Evolutionary conservation across 78 protist species (phyloP).

Genomic region (Dictyostelium citrinum): DNA sequence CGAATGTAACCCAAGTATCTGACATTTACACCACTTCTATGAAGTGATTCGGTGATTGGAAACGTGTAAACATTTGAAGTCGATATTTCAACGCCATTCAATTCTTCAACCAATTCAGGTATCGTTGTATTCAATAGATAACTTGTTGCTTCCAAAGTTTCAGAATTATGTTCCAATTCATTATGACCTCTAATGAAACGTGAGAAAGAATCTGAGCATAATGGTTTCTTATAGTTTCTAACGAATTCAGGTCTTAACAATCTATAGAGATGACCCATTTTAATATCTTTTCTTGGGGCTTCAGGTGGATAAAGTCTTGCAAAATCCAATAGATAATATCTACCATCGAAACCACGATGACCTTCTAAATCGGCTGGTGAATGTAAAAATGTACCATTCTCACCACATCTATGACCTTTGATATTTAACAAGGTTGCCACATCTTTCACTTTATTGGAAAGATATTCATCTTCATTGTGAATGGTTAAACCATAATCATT

Average conservation of each 20-base stretch:
- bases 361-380: conserved; percentile 75
- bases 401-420: conserved; percentile 74
- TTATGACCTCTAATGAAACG: conserved; percentile 69
- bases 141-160: conserved; percentile 69
- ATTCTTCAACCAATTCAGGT: conserved; percentile 63
- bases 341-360: conserved; percentile 71
- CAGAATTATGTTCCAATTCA: conserved; percentile 66
- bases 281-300: conserved; percentile 74
- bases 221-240: conserved; percentile 60
- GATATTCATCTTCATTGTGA: conserved; percentile 18
- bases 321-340: conserved; percentile 78
- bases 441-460: neutral
- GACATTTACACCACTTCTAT: conserved; percentile 72
- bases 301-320: conserved; percentile 79
- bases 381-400: conserved; percentile 11
- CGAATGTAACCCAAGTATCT: conserved; percentile 70
- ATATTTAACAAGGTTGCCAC: conserved; percentile 62
- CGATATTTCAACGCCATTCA: neutral
- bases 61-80: conserved; percentile 19
- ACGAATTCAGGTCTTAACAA: conserved; percentile 85
- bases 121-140: conserved; percentile 45
- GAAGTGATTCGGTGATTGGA: conserved; percentile 68
- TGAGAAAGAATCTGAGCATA: conserved; percentile 73
- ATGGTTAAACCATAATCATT: conserved; percentile 78
- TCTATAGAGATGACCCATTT: conserved; percentile 76